phyloP scores from a whole-genome alignment of 371 early-diverging fungal genomes.

The Mucor circinelloides region DNA sequence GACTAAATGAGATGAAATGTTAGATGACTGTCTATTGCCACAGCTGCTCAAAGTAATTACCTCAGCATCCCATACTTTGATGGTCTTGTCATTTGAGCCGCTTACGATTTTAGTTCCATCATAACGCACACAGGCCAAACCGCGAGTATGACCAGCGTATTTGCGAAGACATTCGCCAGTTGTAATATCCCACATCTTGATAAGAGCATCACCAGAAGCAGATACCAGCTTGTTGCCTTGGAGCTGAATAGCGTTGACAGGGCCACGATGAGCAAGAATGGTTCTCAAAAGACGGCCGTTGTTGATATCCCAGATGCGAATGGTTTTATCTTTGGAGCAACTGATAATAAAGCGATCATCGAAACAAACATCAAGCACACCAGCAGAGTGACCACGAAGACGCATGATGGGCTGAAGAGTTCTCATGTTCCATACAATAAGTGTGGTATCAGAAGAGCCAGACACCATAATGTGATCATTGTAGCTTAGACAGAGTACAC shows the following conservation, averaged over 20 bases:
- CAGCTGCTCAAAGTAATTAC: slow-evolving; percentile 10
- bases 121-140: slow-evolving; percentile 94
- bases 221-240: slow-evolving; percentile 73
- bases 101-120: slow-evolving; percentile 89
- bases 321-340: slow-evolving; percentile 93
- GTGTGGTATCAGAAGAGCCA: slow-evolving; percentile 89
- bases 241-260: slow-evolving; percentile 89
- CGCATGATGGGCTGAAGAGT: slow-evolving; percentile 47
- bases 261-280: slow-evolving; percentile 82
- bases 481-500: slow-evolving; percentile 90
- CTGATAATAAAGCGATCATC: slow-evolving; percentile 76
- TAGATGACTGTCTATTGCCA: background rate
- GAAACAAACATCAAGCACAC: slow-evolving; percentile 83
- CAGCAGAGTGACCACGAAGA: slow-evolving; percentile 72
- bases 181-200: slow-evolving; percentile 87
- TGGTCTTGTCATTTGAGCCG: slow-evolving; percentile 94
- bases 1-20: slow-evolving; percentile 41
- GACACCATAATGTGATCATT: slow-evolving; percentile 81
- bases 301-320: slow-evolving; percentile 82
- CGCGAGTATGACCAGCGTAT: slow-evolving; percentile 78
- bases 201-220: slow-evolving; percentile 85
- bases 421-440: slow-evolving; percentile 86
- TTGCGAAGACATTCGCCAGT: slow-evolving; percentile 71
- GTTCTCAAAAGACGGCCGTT: slow-evolving; percentile 63
- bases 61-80: slow-evolving; percentile 92